These are phyloP conservation scores for Lipomyces orientalis DNA, from an alignment of 805 yeast genomes.

Conservation along the genomic window DNA sequence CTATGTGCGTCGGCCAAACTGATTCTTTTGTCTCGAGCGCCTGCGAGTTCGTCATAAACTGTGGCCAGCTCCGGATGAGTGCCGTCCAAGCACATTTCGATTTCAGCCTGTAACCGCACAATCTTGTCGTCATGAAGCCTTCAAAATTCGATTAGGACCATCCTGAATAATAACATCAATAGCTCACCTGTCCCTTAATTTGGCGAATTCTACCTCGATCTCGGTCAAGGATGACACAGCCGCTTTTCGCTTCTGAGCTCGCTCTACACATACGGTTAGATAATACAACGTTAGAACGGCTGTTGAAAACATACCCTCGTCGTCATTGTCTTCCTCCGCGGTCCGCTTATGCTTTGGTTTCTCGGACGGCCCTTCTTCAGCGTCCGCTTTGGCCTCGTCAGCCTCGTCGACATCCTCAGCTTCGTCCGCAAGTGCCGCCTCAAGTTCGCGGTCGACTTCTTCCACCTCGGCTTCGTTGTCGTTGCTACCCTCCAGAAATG, in stretches of 20 bases:
- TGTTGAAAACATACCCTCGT: slow-evolving; percentile 26
- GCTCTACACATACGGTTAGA: slow-evolving; percentile 29
- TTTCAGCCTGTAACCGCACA: slow-evolving; percentile 75
- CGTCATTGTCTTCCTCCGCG: slow-evolving; percentile 23
- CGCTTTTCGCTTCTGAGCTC: slow-evolving; percentile 56
- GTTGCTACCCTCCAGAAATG: slow-evolving; percentile 36
- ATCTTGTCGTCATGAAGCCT: slow-evolving; percentile 81
- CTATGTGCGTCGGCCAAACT: slow-evolving; percentile 56
- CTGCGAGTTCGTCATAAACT: slow-evolving; percentile 54
- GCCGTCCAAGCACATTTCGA: slow-evolving; percentile 84
- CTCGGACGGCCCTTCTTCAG: slow-evolving; percentile 31
- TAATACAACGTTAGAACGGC: not conserved
- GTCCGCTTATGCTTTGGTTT: slow-evolving; percentile 12
- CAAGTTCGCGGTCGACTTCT: slow-evolving; percentile 32
- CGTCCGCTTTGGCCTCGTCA: slow-evolving; percentile 37
- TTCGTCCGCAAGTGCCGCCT: slow-evolving; percentile 37
- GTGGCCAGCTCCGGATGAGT: slow-evolving; percentile 84
- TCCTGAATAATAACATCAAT: not conserved
- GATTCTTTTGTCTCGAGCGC: slow-evolving; percentile 73
- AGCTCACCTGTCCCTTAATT: slow-evolving; percentile 65
- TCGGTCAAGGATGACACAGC: slow-evolving; percentile 77
- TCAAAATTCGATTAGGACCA: not conserved
- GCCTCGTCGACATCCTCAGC: slow-evolving; percentile 42
- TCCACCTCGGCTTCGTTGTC: slow-evolving; percentile 33
- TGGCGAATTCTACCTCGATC: slow-evolving; percentile 87